These are phyloP conservation scores for Trichosporon ovoides DNA, from an alignment of 1,284 basidiomycete species.

Conservation along the genomic window DNA sequence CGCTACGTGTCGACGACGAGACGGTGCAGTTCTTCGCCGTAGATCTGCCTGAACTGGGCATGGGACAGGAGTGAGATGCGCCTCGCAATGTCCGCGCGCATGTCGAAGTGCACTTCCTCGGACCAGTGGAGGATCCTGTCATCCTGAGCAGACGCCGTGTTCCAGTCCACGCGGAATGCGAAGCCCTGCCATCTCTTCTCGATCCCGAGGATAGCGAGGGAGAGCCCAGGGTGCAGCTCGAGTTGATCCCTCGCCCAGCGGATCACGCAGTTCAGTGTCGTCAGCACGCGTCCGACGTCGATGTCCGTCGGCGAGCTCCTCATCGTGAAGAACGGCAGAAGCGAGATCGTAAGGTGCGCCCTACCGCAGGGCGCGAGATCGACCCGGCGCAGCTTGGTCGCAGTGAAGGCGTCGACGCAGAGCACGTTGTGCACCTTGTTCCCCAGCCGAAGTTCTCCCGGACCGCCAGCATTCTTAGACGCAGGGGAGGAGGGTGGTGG, in stretches of 20 bases:
- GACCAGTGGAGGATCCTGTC: background rate
- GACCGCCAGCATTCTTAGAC: too few species aligned
- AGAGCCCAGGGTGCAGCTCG: background rate
- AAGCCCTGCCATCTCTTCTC: background rate
- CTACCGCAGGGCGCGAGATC: background rate
- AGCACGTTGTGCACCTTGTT: background rate
- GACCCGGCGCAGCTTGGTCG: background rate
- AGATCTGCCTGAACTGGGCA: background rate
- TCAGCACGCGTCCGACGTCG: background rate
- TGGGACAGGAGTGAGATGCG: background rate
- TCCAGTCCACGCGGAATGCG: background rate
- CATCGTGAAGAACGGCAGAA: background rate
- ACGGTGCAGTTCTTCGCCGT: background rate
- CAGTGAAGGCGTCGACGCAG: background rate
- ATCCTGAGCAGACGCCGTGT: background rate
- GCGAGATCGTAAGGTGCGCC: background rate
- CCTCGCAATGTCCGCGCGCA: background rate
- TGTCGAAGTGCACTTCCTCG: background rate
- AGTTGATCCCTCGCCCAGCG: conserved; percentile 2
- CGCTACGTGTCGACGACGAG: background rate
- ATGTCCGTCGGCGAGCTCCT: background rate
- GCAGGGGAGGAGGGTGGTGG: too few species aligned
- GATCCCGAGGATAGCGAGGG: background rate
- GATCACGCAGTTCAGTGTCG: background rate
- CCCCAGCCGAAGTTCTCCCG: background rate